Evolutionary conservation across 2,329 filamentous ascomycete species (phyloP).

Genomic region (Epichloe baconii): DNA sequence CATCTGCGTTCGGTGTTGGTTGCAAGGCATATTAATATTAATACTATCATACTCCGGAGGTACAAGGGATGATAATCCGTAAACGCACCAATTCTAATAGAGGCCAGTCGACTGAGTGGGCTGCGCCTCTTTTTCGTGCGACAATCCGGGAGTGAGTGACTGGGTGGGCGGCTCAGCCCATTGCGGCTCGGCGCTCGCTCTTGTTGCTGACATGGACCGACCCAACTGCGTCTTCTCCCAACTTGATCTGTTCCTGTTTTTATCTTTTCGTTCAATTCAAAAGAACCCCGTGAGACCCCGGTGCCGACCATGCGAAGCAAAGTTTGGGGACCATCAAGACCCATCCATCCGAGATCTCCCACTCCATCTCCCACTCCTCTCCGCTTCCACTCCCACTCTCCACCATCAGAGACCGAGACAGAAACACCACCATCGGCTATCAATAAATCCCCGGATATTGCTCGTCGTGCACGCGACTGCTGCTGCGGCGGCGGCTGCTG

Average conservation of each 20-base stretch:
- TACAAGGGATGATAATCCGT: no score
- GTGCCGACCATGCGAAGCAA: neutral
- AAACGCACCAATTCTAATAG: no score
- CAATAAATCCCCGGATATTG: neutral
- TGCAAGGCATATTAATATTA: no score
- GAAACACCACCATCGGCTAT: neutral
- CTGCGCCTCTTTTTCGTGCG: neutral
- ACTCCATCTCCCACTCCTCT: neutral
- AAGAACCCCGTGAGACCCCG: neutral
- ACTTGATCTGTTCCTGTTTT: neutral
- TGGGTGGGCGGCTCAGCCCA: neutral
- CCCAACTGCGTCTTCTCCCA: neutral
- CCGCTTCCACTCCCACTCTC: neutral
- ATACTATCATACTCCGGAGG: no score
- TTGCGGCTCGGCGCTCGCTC: neutral
- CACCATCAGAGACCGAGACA: neutral
- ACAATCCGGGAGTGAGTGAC: neutral
- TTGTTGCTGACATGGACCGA: neutral
- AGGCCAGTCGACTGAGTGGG: no score
- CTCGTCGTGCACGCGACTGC: neutral
- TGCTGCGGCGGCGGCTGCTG: neutral
- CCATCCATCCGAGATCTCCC: neutral
- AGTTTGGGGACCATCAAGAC: neutral
- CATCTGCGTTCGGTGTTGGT: no score
- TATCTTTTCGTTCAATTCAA: neutral